Evolutionary conservation across 805 yeast species (phyloP).

Genomic region (Priceomyces melissophilus): DNA sequence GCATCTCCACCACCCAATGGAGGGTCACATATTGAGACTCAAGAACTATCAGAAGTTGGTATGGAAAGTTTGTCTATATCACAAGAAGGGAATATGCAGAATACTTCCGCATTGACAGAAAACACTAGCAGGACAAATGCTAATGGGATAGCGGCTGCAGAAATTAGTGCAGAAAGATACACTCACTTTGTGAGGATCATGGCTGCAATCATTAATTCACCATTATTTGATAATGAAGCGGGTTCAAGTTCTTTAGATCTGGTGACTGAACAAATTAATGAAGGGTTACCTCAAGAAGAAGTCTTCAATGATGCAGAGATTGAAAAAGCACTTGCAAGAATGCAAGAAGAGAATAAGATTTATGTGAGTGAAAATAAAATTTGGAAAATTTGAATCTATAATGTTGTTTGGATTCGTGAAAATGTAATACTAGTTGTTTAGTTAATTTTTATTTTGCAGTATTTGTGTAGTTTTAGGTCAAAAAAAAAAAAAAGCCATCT

Average conservation of each 20-base stretch:
- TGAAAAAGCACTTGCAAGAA: slow-evolving; percentile 25
- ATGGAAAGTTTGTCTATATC: slow-evolving; percentile 29
- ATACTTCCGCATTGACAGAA: slow-evolving; percentile 16
- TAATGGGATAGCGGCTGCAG: slow-evolving; percentile 7
- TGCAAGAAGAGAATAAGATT: slow-evolving; percentile 35
- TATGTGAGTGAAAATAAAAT: slow-evolving; percentile 38
- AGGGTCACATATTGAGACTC: not conserved
- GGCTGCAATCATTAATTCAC: slow-evolving; percentile 30
- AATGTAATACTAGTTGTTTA: not conserved
- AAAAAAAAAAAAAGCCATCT: not conserved
- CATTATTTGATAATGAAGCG: slow-evolving; percentile 27
- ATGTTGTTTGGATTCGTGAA: slow-evolving; percentile 1
- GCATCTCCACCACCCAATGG: slow-evolving; percentile 6
- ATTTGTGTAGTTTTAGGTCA: not conserved
- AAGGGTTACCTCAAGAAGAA: slow-evolving; percentile 38
- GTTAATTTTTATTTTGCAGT: not conserved
- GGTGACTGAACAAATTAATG: slow-evolving; percentile 31
- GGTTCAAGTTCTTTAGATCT: slow-evolving; percentile 31
- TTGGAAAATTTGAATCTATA: slow-evolving; percentile 24
- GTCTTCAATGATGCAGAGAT: slow-evolving; percentile 28
- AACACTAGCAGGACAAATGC: slow-evolving; percentile 16
- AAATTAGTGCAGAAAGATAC: slow-evolving; percentile 32
- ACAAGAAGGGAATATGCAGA: slow-evolving; percentile 12
- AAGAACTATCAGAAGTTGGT: slow-evolving; percentile 15
- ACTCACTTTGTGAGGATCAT: slow-evolving; percentile 25